These are phyloP conservation scores for Typha latifolia DNA, from an alignment of 176 grass and related monocot species.

Conservation along the genomic window DNA sequence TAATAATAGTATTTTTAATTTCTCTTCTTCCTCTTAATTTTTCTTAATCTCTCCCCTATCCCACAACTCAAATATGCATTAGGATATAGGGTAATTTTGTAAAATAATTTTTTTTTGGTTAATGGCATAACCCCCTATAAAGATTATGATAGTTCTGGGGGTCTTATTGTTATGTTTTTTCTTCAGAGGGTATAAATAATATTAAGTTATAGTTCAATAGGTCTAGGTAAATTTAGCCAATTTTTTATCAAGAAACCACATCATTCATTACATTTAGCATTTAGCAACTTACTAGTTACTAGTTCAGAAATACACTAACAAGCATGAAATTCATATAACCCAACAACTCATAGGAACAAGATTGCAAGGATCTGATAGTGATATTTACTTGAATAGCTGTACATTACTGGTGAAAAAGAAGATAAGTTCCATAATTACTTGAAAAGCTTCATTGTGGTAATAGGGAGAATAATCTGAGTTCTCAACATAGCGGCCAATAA, in stretches of 20 bases:
- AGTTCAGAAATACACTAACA: not conserved
- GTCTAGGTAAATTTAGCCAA: too few species aligned
- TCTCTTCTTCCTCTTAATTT: too few species aligned
- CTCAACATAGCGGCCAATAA: conserved; percentile 49
- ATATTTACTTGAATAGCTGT: not conserved
- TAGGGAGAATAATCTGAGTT: conserved; percentile 31
- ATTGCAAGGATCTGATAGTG: not conserved
- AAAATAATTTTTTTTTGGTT: too few species aligned
- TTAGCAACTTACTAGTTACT: not conserved
- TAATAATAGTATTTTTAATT: too few species aligned
- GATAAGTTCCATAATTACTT: conserved; percentile 39
- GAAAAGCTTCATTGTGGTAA: conserved; percentile 57
- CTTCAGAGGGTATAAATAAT: too few species aligned
- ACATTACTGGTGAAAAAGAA: conserved; percentile 5
- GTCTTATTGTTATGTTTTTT: too few species aligned
- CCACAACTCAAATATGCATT: too few species aligned
- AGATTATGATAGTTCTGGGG: too few species aligned
- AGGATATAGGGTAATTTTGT: too few species aligned
- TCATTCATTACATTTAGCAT: not conserved
- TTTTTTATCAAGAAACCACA: not conserved
- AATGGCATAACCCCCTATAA: too few species aligned
- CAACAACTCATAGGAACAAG: not conserved
- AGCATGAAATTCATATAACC: not conserved
- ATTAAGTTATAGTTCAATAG: too few species aligned
- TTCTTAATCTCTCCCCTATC: too few species aligned